Percentiles rank a stretch among this genome's conserved stretches.
Conservation (phyloP, 306 rosid genomes). For the Urtica urens region DNA sequence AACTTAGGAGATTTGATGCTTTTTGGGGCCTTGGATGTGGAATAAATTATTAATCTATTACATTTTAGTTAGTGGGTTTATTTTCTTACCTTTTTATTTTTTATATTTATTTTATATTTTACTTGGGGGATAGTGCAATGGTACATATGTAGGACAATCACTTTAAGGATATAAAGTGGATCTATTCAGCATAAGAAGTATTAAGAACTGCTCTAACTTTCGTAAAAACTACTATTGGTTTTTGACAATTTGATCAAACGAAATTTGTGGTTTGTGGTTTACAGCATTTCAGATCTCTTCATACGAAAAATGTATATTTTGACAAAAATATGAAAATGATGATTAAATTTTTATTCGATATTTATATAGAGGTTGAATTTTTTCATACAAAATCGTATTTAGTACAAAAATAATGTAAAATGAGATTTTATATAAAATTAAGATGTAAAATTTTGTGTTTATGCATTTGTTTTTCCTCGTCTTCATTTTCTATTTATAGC, state of each 20-base stretch:
- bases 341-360: no score
- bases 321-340: no score
- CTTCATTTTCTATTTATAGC: no score
- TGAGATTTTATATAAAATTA: no score
- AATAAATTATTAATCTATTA: neutral
- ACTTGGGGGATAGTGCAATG: conserved; percentile 7
- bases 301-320: neutral
- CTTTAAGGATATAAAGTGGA: neutral
- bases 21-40: conserved; percentile 2
- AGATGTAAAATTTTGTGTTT: no score
- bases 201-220: neutral
- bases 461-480: no score
- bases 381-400: no score
- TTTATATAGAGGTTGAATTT: no score
- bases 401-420: no score
- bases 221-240: neutral
- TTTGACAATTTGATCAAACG: neutral
- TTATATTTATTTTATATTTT: no score
- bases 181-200: no score
- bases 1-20: neutral
- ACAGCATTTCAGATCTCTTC: neutral
- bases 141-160: conserved; percentile 5
- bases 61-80: neutral
- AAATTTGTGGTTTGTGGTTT: neutral
- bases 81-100: neutral